Percentiles rank a stretch among this genome's conserved stretches.
These are phyloP conservation scores for Scheffersomyces parashehatae DNA, from an alignment of 1,139 yeast species.

Conservation along the genomic window DNA sequence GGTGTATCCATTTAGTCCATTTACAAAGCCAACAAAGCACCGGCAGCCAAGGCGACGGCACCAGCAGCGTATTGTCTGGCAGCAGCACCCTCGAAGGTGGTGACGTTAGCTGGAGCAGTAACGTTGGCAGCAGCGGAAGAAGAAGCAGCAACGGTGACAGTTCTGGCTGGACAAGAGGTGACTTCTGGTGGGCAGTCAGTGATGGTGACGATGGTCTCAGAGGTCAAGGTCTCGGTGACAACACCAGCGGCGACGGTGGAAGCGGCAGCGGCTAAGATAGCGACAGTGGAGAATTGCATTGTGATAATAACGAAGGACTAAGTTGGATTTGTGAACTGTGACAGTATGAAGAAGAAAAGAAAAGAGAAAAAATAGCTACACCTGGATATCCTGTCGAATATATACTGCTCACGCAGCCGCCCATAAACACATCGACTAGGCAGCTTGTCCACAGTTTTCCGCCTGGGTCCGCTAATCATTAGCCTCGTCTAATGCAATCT, in stretches of 20 bases:
- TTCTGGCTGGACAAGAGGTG: constrained; percentile 42
- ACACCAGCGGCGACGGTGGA: constrained; percentile 37
- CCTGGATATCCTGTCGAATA: too few species aligned
- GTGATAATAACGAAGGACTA: constrained; percentile 29
- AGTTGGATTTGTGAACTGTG: constrained; percentile 19
- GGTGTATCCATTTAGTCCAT: constrained; percentile 7
- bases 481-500: background rate
- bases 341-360: constrained; percentile 5
- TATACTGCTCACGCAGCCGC: too few species aligned
- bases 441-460: background rate
- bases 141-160: constrained; percentile 18
- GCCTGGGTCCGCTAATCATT: background rate
- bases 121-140: constrained; percentile 20
- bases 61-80: constrained; percentile 36
- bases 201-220: constrained; percentile 40
- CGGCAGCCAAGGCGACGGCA: constrained; percentile 53
- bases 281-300: constrained; percentile 51
- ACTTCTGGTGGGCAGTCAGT: constrained; percentile 42
- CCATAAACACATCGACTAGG: too few species aligned
- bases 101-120: constrained; percentile 32
- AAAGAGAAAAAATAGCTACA: constrained; percentile 3
- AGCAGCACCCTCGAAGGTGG: constrained; percentile 38
- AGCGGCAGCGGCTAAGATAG: constrained; percentile 44
- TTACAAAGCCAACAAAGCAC: constrained; percentile 55
- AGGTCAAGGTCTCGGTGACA: constrained; percentile 31